Percentiles rank a stretch among this genome's conserved stretches.
Conservation (phyloP, 352 stramenopile species). For the Phytophthora uliginosa region DNA sequence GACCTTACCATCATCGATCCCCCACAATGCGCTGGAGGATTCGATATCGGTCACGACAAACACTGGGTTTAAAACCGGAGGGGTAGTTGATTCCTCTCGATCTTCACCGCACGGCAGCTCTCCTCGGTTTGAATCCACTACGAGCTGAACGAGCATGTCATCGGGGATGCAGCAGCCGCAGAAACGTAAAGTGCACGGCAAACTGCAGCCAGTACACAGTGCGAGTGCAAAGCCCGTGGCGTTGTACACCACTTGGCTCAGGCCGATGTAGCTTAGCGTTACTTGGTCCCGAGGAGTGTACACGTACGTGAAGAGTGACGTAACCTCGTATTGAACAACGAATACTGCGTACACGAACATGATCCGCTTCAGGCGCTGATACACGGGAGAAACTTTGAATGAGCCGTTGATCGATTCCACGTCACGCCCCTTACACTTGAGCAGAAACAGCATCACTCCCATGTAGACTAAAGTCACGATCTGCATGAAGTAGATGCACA, state of each 20-base stretch:
- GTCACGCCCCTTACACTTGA: conserved; percentile 59
- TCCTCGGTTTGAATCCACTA: conserved; percentile 45
- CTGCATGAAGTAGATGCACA: conserved; percentile 62
- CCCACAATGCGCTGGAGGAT: conserved; percentile 70
- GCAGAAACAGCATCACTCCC: conserved; percentile 42
- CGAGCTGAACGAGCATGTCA: conserved; percentile 53
- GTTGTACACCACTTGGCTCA: conserved; percentile 56
- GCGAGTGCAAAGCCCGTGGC: conserved; percentile 44
- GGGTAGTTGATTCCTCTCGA: conserved; percentile 14
- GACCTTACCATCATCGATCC: conserved; percentile 51
- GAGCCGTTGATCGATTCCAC: conserved; percentile 63
- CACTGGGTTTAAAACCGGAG: conserved; percentile 51
- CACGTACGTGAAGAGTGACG: conserved; percentile 58
- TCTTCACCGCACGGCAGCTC: conserved; percentile 20
- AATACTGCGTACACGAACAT: conserved; percentile 62
- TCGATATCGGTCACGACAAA: conserved; percentile 80
- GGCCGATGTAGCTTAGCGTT: conserved; percentile 46
- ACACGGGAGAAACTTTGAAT: conserved; percentile 66
- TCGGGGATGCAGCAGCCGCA: conserved; percentile 56
- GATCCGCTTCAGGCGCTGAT: conserved; percentile 65
- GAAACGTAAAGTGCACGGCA: conserved; percentile 56
- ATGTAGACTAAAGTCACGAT: conserved; percentile 60
- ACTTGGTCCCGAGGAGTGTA: conserved; percentile 30
- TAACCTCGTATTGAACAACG: conserved; percentile 58
- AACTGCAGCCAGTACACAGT: conserved; percentile 58